Evolutionary conservation across 2,329 filamentous ascomycete species (phyloP), one percentile per base, ranked within the genome.

Genomic region (Dactylellina sp.): DNA sequence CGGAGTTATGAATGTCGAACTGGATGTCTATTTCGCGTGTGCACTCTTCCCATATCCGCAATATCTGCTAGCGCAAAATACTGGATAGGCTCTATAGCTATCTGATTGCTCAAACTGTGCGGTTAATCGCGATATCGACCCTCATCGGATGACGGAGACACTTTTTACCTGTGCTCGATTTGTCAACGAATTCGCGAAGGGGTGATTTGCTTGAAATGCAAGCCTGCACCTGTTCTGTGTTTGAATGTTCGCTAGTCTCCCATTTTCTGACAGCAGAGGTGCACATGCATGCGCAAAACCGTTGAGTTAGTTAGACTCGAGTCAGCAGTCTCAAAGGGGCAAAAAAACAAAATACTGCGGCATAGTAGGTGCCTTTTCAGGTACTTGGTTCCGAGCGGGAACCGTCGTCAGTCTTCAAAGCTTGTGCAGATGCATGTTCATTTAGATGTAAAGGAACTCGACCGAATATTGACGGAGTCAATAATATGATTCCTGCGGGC

Each of bases 301-400:
- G 37, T 14, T 6, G 37, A 7, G 6, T 12, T 14, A 16, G 46
- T 50, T n/a, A n/a, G n/a, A 32, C 46, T 20, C 22, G 5, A 32
- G 28, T 32, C 4, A 32, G 28, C 28, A 5, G 28, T 32, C 28
- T 32, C 28, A 32, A 32, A 9, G 4, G 5, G 28, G 25, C 28
- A 37, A 53, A 35, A 37, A 53, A 24, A 24, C 2, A 1, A 24
- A 53, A 7, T 53, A 24, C 2, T 32, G 9, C 9, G 9, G 22
- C 37, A 49, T 28, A 14, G 20, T 37, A 44, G 47, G 42, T 50
- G 16, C 55, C 40, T 11, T 40, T 70, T 60, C 25, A 25, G 35
- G 64, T 47, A 70, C 32, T 24, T 44, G 28, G 25, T 70, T 50
- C 46, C 64, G 28, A 32, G 28, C n/a, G n/a, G n/a, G 56, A 70